These are phyloP conservation scores for Parafenestella ontariensis DNA, from an alignment of 2,329 filamentous ascomycete species.

Conservation along the genomic window DNA sequence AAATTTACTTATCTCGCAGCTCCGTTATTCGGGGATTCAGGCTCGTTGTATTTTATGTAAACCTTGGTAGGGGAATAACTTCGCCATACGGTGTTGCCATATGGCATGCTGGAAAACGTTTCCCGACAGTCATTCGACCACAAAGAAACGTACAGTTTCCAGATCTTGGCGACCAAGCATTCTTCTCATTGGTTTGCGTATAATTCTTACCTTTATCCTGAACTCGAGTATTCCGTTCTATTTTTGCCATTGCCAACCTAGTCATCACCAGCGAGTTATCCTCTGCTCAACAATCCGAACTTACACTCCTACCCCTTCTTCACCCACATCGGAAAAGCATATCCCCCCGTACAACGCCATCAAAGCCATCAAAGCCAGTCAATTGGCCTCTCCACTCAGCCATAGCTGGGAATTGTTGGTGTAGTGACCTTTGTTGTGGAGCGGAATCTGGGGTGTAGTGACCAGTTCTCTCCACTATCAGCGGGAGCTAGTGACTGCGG, in stretches of 20 bases:
- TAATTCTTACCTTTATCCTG: neutral
- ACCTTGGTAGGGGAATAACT: neutral
- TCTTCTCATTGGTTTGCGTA: neutral
- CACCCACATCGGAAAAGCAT: neutral
- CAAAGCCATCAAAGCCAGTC: neutral
- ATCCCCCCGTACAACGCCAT: neutral
- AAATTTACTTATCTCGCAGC: neutral
- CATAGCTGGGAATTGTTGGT: constrained; percentile 1
- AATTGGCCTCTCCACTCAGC: neutral
- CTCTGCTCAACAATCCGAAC: neutral
- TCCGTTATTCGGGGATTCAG: neutral
- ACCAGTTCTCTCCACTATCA: constrained; percentile 7
- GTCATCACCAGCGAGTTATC: neutral
- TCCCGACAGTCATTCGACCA: neutral
- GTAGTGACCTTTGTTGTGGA: constrained; percentile 12
- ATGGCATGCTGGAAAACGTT: neutral
- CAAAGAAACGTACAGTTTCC: neutral
- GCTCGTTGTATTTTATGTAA: neutral
- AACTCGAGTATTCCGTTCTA: neutral
- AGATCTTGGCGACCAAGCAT: neutral
- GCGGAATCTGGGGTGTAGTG: constrained; percentile 20
- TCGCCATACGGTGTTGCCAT: neutral
- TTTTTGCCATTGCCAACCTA: neutral
- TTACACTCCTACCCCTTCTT: neutral
- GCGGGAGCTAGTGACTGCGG: constrained; percentile 15